Evolutionary conservation across 768 basidiomycete species (phyloP).

Genomic region (Pleurotus cornucopiae): DNA sequence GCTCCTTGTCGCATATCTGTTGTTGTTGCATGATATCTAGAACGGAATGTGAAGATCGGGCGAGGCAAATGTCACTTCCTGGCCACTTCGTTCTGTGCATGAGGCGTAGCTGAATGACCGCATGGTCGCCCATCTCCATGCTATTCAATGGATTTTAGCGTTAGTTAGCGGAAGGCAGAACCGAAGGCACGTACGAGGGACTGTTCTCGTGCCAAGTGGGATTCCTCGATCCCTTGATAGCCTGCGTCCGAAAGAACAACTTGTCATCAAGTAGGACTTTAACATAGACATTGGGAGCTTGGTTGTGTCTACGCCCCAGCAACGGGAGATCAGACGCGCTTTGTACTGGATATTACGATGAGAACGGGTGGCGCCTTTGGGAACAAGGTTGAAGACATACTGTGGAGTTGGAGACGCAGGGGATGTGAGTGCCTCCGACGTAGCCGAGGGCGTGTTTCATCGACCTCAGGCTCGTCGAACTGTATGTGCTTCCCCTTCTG

Average conservation of each 20-base stretch:
- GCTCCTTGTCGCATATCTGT: conserved; percentile 2
- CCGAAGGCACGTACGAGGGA: background rate
- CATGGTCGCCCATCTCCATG: no score
- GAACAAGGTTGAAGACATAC: background rate
- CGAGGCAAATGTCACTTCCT: background rate
- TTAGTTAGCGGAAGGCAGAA: background rate
- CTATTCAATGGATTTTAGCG: no score
- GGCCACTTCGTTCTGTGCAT: background rate
- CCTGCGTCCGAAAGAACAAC: background rate
- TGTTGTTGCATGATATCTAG: background rate
- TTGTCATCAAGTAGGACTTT: background rate
- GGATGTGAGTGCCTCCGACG: no score
- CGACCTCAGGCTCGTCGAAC: no score
- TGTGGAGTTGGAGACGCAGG: background rate
- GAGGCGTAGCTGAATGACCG: background rate
- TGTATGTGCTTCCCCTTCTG: no score
- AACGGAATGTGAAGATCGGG: no score
- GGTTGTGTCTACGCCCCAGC: background rate
- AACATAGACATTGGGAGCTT: background rate
- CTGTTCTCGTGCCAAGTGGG: conserved; percentile 3
- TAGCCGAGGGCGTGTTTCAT: no score
- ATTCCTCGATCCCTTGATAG: background rate
- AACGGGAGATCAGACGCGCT: background rate
- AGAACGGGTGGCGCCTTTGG: background rate
- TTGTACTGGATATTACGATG: background rate